Percentiles rank a stretch among this genome's conserved stretches.
Evolutionary conservation across 2,329 filamentous ascomycete genomes (phyloP).

Genomic region (Alternaria ethzedia): DNA sequence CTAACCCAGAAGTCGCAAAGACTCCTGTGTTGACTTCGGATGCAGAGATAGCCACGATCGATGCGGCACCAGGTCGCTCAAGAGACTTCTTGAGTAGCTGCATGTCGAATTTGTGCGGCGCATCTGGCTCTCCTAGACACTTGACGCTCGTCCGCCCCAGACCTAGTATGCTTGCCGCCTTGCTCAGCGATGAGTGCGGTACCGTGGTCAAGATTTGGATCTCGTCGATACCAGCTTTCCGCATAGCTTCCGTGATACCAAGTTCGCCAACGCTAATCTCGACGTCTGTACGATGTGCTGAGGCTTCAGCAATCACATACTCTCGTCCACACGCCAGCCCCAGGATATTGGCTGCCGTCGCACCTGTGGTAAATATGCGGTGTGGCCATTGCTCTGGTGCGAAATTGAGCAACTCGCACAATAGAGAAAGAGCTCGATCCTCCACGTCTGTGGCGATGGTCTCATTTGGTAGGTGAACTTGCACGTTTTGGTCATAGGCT

Average conservation of each 20-base stretch:
- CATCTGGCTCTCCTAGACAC: slow-evolving; percentile 60
- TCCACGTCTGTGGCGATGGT: slow-evolving; percentile 79
- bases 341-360: slow-evolving; percentile 69
- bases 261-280: slow-evolving; percentile 65
- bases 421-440: slow-evolving; percentile 71
- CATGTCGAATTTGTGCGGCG: slow-evolving; percentile 75
- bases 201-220: slow-evolving; percentile 81
- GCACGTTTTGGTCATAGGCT: slow-evolving; percentile 80
- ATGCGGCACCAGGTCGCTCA: slow-evolving; percentile 61
- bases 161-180: slow-evolving; percentile 83
- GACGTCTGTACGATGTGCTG: slow-evolving; percentile 40
- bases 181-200: slow-evolving; percentile 82
- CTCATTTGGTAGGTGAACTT: slow-evolving; percentile 80
- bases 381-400: slow-evolving; percentile 68
- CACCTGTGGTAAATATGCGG: slow-evolving; percentile 78
- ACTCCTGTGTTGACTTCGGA: slow-evolving; percentile 91
- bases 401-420: slow-evolving; percentile 71
- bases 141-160: slow-evolving; percentile 74
- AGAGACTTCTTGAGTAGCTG: slow-evolving; percentile 68
- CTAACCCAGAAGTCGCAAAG: slow-evolving; percentile 68
- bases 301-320: slow-evolving; percentile 60
- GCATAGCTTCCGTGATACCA: slow-evolving; percentile 72
- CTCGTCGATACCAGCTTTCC: slow-evolving; percentile 66
- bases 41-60: slow-evolving; percentile 79
- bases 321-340: slow-evolving; percentile 76